Evolutionary conservation across 2,329 filamentous ascomycete genomes (phyloP).

Genomic region (Epichloe sp.): DNA sequence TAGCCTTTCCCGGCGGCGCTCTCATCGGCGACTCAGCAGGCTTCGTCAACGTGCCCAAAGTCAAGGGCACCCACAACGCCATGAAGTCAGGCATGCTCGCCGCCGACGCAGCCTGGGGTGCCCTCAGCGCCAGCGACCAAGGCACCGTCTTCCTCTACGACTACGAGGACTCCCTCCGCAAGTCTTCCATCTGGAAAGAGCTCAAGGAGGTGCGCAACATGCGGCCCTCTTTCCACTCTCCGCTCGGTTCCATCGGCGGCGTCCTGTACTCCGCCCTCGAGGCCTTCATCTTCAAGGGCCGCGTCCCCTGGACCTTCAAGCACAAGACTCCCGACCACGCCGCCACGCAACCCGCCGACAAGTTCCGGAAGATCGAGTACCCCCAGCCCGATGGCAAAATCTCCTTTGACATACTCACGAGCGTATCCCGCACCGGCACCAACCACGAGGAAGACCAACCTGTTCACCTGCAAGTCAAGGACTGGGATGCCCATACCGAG

Average conservation of each 20-base stretch:
- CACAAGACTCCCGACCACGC: constrained; percentile 68
- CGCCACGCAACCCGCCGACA: constrained; percentile 65
- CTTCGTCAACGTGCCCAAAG: constrained; percentile 94
- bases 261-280: constrained; percentile 88
- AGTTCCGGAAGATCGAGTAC: constrained; percentile 84
- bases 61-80: constrained; percentile 95
- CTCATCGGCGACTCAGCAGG: constrained; percentile 93
- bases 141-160: constrained; percentile 83
- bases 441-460: constrained; percentile 99
- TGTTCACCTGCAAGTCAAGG: constrained; percentile 84
- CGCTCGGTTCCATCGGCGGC: constrained; percentile 79
- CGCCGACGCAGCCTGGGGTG: constrained; percentile 76
- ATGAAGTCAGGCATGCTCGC: constrained; percentile 98
- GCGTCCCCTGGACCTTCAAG: constrained; percentile 81
- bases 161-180: constrained; percentile 80
- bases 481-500: constrained; percentile 84
- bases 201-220: constrained; percentile 94
- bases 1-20: constrained; percentile 89
- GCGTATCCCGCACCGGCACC: constrained; percentile 86
- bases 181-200: constrained; percentile 85
- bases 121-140: constrained; percentile 43
- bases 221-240: constrained; percentile 83
- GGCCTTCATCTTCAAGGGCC: constrained; percentile 75
- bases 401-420: constrained; percentile 91
- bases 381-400: constrained; percentile 93